Evolutionary conservation across 2,329 filamentous ascomycete genomes (phyloP).

Genomic region (Penicillium sp.): DNA sequence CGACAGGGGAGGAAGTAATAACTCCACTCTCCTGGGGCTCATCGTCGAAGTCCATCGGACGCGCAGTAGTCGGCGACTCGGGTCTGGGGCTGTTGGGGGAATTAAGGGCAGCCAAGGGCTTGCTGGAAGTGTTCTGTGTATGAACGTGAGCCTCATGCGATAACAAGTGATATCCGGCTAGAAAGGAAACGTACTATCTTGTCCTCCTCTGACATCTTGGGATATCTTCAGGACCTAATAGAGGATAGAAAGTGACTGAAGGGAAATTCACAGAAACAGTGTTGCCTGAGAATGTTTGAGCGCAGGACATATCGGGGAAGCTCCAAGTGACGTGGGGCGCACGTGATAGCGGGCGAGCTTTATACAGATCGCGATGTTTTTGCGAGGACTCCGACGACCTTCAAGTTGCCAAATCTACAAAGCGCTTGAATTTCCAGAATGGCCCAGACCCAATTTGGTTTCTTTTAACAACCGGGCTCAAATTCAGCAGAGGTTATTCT

Average conservation of each 20-base stretch:
- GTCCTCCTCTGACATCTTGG: slow-evolving; percentile 40
- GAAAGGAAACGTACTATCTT: slow-evolving; percentile 31
- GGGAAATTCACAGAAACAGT: slow-evolving; percentile 7
- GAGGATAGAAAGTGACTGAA: slow-evolving; percentile 4
- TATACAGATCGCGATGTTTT: slow-evolving; percentile 17
- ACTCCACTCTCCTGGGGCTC: slow-evolving; percentile 50
- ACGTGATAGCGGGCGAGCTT: slow-evolving; percentile 26
- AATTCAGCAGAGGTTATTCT: background rate
- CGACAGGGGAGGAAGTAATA: slow-evolving; percentile 26
- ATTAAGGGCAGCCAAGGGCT: slow-evolving; percentile 29
- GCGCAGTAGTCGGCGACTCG: slow-evolving; percentile 57
- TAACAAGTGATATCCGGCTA: slow-evolving; percentile 9
- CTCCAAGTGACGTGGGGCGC: slow-evolving; percentile 30
- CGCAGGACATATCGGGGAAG: slow-evolving; percentile 23
- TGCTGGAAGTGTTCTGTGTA: slow-evolving; percentile 38
- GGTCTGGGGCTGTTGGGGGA: slow-evolving; percentile 39
- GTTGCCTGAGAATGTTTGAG: slow-evolving; percentile 20
- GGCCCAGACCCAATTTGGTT: background rate
- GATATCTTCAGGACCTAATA: background rate
- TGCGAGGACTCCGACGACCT: slow-evolving; percentile 11
- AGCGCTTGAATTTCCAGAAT: slow-evolving; percentile 8
- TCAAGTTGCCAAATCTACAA: background rate
- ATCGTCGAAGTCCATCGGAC: slow-evolving; percentile 59
- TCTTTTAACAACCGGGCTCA: background rate
- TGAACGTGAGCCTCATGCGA: slow-evolving; percentile 24